These are phyloP conservation scores for Xylaria bambusicola DNA, from an alignment of 495 filamentous ascomycete genomes.

Conservation along the genomic window DNA sequence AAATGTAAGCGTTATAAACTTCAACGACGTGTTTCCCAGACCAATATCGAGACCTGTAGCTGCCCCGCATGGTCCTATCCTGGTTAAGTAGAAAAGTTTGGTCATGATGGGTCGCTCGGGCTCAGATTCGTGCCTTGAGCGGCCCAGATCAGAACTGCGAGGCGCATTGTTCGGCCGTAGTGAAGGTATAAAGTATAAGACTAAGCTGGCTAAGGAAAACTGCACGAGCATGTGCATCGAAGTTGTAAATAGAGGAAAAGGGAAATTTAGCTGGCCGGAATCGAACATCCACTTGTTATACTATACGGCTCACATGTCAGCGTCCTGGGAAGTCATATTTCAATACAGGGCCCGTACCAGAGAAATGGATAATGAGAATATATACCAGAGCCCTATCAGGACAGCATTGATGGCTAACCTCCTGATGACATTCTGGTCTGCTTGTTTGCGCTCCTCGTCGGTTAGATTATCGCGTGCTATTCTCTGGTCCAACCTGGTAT, in stretches of 20 bases:
- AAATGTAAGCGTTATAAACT: constrained; percentile 95
- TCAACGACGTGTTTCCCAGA: constrained; percentile 90
- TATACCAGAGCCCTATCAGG: constrained; percentile 88
- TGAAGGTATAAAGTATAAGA: constrained; percentile 81
- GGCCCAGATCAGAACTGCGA: constrained; percentile 48
- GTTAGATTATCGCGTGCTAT: constrained; percentile 61
- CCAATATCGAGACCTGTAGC: constrained; percentile 97
- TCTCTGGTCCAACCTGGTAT: constrained; percentile 72
- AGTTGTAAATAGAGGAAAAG: constrained; percentile 94
- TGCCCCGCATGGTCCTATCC: constrained; percentile 88
- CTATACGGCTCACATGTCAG: constrained; percentile 45
- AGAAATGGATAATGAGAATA: constrained; percentile 92
- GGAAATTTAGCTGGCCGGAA: constrained; percentile 79
- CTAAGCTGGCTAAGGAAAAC: constrained; percentile 76
- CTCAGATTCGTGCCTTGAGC: constrained; percentile 55
- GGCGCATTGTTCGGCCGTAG: constrained; percentile 66
- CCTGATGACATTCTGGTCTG: constrained; percentile 70
- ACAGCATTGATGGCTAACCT: constrained; percentile 67
- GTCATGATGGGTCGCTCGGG: constrained; percentile 80
- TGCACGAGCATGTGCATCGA: constrained; percentile 96
- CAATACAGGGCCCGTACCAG: constrained; percentile 62
- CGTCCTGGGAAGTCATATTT: neutral
- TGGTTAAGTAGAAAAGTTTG: constrained; percentile 84
- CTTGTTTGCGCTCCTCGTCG: constrained; percentile 65
- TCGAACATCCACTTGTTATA: constrained; percentile 99